phyloP scores from a whole-genome alignment of 441 rosid species.

The Kokia cookei region DNA sequence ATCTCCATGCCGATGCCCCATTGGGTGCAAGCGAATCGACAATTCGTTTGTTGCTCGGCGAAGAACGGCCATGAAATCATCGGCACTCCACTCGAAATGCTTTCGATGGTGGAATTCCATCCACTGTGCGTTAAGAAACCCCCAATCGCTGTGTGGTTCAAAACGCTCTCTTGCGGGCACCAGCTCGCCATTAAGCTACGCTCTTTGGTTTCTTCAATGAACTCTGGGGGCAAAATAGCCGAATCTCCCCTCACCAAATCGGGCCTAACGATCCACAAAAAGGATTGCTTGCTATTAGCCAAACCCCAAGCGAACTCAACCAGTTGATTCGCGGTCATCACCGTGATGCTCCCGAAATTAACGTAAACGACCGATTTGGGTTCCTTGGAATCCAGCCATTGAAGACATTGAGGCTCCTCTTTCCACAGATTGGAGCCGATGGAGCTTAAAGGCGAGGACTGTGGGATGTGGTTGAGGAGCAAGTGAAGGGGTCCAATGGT shows the following conservation, averaged over 20 bases:
- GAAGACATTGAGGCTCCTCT: conserved; percentile 15
- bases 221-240: not conserved
- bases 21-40: conserved; percentile 35
- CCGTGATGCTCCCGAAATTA: conserved; percentile 19
- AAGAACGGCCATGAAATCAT: conserved; percentile 68
- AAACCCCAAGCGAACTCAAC: conserved; percentile 25
- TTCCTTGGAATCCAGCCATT: conserved; percentile 13
- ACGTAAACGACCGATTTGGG: conserved; percentile 5
- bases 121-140: conserved; percentile 37
- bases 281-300: conserved; percentile 2
- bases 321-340: conserved; percentile 6
- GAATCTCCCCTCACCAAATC: conserved; percentile 18
- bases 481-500: conserved; percentile 14
- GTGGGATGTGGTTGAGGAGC: not conserved
- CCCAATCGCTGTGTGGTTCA: conserved; percentile 9
- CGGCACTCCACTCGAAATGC: conserved; percentile 41
- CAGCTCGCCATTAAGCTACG: conserved; percentile 10
- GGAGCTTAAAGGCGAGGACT: not conserved
- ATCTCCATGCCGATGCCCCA: conserved; percentile 65
- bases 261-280: conserved; percentile 20
- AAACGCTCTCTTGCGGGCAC: conserved; percentile 22
- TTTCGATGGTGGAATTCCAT: conserved; percentile 41
- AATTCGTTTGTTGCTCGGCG: conserved; percentile 59
- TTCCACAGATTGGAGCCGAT: conserved; percentile 13
- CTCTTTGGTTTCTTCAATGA: not conserved